A percentile compares a stretch with the other conserved stretches of the same genome.
Conservation (phyloP, 805 yeast species). For the Ogataea pini region DNA sequence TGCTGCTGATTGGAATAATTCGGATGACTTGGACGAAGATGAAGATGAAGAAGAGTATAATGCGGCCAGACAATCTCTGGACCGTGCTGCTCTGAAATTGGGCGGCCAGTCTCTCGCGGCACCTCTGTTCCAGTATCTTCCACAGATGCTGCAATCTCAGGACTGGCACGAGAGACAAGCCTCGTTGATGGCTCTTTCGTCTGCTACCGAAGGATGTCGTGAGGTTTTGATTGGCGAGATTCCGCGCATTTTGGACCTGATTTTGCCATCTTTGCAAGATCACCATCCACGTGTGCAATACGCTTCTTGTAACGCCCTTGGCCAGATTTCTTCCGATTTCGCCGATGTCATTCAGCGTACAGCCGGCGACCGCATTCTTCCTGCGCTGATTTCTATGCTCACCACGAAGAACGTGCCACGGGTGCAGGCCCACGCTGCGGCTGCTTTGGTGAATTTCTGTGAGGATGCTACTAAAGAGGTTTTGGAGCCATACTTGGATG, state of each 20-base stretch:
- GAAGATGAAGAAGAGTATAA: slow-evolving; percentile 88
- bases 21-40: slow-evolving; percentile 73
- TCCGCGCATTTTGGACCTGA: slow-evolving; percentile 77
- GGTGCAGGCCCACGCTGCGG: slow-evolving; percentile 98
- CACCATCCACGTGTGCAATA: slow-evolving; percentile 93
- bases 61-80: slow-evolving; percentile 93
- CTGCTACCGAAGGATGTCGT: slow-evolving; percentile 96
- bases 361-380: slow-evolving; percentile 76
- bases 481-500: slow-evolving; percentile 91
- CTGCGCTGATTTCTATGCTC: slow-evolving; percentile 83
- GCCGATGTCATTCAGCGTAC: slow-evolving; percentile 85
- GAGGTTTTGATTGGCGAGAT: slow-evolving; percentile 84
- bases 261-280: slow-evolving; percentile 82
- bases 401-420: slow-evolving; percentile 75
- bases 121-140: slow-evolving; percentile 83
- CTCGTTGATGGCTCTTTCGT: slow-evolving; percentile 92
- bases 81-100: slow-evolving; percentile 80
- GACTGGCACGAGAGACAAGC: slow-evolving; percentile 97
- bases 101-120: slow-evolving; percentile 83
- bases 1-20: slow-evolving; percentile 72
- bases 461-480: slow-evolving; percentile 88
- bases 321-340: slow-evolving; percentile 96
- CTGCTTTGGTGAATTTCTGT: slow-evolving; percentile 92
- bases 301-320: slow-evolving; percentile 95
- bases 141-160: slow-evolving; percentile 72